Base-by-base conservation (phyloP, 257 asterid genomes). In the Fraxinus excelsior region DNA sequence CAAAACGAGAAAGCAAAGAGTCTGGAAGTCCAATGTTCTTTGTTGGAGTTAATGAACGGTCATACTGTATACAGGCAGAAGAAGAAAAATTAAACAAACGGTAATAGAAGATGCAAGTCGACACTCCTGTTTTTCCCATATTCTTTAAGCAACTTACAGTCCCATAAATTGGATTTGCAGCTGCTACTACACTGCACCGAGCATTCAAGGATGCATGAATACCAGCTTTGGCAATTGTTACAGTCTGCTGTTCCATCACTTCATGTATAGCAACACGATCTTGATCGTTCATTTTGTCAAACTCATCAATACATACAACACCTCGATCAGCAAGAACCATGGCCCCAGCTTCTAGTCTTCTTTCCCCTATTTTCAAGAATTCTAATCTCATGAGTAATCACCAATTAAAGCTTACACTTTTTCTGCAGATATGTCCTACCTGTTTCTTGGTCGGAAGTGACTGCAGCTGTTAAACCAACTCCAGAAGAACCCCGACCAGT, bases 231-330 rank as follows among this genome's bases (percentile, higher is more conserved):
- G 99, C 99, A 79, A 95, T 95, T 74, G 99, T 95, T 70, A 95
- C 99, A 46, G 99, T 93, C 92, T 95, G 97, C 89, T 95, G 99
- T 80, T 95, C 99, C 99, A 95, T 95, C 82, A 95, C 99, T 85
- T 95, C 98, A 80, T 95, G 99, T 70, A 95, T 93, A 25, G 99
- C 99, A 56, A 95, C 99, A 72, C 98, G 98, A 86, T 95, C 99
- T 85, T 93, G 98, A 75, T 95, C 99, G 65, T 89, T 95, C 99
- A 95, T 95, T 83, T 95, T 95, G 86, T 95, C 99, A 65, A 95
- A 93, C 88, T 95, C 98, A 72, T 95, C 99, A 77, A 95, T 95
- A 79, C 99, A 95, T 81, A 95, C 99, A 75, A 95, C 92, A 40
- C 98, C 99, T 84, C 98, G 83, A 79, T 95, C 99, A 51, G 98